These are phyloP conservation scores for Colletotrichum simmondsii DNA, from an alignment of 2,329 filamentous ascomycete genomes.

Conservation along the genomic window DNA sequence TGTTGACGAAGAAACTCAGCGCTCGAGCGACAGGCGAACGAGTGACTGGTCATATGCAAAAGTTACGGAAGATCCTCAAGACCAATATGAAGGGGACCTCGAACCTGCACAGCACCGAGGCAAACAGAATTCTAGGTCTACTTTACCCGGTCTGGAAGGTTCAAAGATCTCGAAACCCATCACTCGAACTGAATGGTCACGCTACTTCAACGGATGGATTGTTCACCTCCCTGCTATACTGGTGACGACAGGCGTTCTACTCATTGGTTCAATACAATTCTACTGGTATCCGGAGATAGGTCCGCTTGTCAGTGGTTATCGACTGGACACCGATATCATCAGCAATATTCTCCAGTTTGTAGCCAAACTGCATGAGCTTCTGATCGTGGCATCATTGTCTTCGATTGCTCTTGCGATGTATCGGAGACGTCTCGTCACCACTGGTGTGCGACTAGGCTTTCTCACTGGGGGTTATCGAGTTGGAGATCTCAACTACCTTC, in stretches of 20 bases:
- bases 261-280: conserved; percentile 3
- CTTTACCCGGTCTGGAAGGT: background rate
- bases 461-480: conserved; percentile 28
- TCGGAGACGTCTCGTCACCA: conserved; percentile 6
- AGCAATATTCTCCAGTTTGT: conserved; percentile 23
- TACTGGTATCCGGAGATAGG: conserved; percentile 23
- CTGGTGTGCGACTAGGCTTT: conserved; percentile 20
- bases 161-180: background rate
- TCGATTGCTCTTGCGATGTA: conserved; percentile 18
- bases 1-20: background rate
- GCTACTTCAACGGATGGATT: conserved; percentile 9
- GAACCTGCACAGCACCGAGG: background rate
- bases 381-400: conserved; percentile 21
- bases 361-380: conserved; percentile 21
- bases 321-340: conserved; percentile 3
- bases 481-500: conserved; percentile 26
- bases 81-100: background rate
- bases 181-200: background rate
- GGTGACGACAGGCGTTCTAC: background rate
- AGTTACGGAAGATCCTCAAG: background rate
- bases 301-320: background rate
- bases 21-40: background rate
- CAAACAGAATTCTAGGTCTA: background rate
- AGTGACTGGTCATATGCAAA: background rate
- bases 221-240: conserved; percentile 19